Evolutionary conservation across 176 grass and related monocot genomes (phyloP), one percentile per base, ranked within the genome.

Genomic region (Microstegium vimineum): DNA sequence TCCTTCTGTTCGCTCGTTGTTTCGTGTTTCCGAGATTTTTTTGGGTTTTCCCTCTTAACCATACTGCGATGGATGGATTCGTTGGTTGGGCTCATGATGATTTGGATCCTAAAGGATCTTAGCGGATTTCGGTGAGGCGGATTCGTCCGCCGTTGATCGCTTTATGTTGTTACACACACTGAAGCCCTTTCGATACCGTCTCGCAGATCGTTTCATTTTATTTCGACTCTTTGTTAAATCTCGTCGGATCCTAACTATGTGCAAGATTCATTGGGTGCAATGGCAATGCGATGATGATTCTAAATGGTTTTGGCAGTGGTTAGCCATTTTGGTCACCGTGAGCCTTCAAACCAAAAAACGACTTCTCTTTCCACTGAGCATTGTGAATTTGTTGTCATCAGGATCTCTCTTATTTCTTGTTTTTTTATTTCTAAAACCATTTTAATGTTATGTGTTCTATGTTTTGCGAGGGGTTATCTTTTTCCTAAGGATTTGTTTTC

Each of bases 361-460:
- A 89, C 82, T 89, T 89, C 87, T 89, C 87, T 85, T 89, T 89
- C 87, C 87, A 85, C 82, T 81, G 87, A 89, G 82, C 85, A 81
- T 87, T 82, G 85, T 65, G 8, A 23, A 10, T 23, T 33, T 20
- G 45, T 51, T 12, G 18, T 7, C 30, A 20, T 16, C 8, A 6
- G 1, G 5, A 0, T 3, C 10, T 13, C 10, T 22, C 17, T 0
- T 27, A 51, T 64, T 28, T 9, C 8, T 54, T 54, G 7, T 22
- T 22, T 52, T 7, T 6, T 52, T 16, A 47, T 38, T 38, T 38
- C 7, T 38, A 47, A 47, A 5, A 47, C 15, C 3, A 47, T 47
- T 47, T 47, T 16, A 47, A 16, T 12, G 35, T 41, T 41, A 10
- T 47, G 4, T 16, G 3, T 47, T 47, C 5, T 15, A 1, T 16